phyloP scores from a whole-genome alignment of 495 filamentous ascomycete species.

The Penicillium cataractarum region DNA sequence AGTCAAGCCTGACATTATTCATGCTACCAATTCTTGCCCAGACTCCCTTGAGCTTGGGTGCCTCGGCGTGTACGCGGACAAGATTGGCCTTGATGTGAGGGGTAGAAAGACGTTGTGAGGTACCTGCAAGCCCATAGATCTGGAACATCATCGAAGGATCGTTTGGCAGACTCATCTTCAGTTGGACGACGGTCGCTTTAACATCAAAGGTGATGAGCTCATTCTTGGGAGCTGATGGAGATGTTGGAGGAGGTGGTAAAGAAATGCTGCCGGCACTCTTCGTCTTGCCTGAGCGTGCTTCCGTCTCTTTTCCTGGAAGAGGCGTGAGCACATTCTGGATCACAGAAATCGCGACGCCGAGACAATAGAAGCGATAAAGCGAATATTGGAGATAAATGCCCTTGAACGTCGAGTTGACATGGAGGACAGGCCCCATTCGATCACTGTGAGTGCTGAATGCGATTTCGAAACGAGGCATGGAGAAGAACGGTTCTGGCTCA shows the following conservation, averaged over 20 bases:
- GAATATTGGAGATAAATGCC: constrained; percentile 86
- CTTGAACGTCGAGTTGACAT: constrained; percentile 79
- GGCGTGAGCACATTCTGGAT: constrained; percentile 73
- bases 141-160: constrained; percentile 92
- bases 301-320: constrained; percentile 28
- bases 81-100: constrained; percentile 78
- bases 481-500: constrained; percentile 84
- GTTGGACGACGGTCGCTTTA: constrained; percentile 75
- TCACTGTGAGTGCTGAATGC: constrained; percentile 84
- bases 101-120: constrained; percentile 80
- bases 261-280: constrained; percentile 24
- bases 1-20: constrained; percentile 76
- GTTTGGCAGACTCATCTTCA: constrained; percentile 84
- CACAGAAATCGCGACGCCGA: constrained; percentile 78
- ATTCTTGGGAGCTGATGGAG: constrained; percentile 35
- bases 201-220: constrained; percentile 84
- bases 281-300: constrained; percentile 12
- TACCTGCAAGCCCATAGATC: constrained; percentile 75
- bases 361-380: constrained; percentile 90
- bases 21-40: constrained; percentile 88
- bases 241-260: constrained; percentile 34
- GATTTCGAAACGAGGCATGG: constrained; percentile 84
- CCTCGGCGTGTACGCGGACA: constrained; percentile 80
- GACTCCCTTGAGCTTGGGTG: constrained; percentile 74
- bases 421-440: constrained; percentile 80